These are phyloP conservation scores for Backusella macrospora DNA, from an alignment of 192 early-diverging fungal genomes.

Conservation along the genomic window DNA sequence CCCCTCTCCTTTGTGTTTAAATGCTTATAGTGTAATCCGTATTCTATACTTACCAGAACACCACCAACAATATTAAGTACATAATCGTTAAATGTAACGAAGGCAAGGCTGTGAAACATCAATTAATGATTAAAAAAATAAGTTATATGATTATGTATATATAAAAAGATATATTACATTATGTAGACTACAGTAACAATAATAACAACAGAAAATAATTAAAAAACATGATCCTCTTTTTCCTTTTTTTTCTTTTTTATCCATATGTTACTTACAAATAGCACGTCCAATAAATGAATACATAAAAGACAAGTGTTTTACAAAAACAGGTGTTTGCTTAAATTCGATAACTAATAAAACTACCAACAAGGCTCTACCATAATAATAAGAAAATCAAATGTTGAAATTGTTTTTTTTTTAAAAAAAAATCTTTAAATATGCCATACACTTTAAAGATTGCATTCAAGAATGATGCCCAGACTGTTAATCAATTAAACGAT, in stretches of 20 bases:
- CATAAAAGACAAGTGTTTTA: constrained; percentile 15
- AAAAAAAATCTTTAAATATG: not conserved
- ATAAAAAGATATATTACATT: constrained; percentile 5
- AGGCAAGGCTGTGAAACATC: constrained; percentile 9
- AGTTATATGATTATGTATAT: not conserved
- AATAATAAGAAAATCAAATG: not conserved
- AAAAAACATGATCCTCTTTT: not conserved
- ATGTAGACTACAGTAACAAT: not conserved
- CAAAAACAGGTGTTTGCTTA: not conserved
- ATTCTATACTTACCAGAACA: not conserved
- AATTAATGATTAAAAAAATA: constrained; percentile 3
- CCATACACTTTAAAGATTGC: constrained; percentile 14
- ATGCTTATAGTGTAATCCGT: not conserved
- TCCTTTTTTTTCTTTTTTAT: not conserved
- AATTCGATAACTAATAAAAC: not conserved
- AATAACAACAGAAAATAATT: not conserved
- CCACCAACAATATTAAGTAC: constrained; percentile 8
- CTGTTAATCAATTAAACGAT: not conserved
- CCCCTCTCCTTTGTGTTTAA: too few species aligned
- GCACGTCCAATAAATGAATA: constrained; percentile 15
- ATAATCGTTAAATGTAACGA: constrained; percentile 10
- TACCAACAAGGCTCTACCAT: not conserved
- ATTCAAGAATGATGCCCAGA: not conserved
- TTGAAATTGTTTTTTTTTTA: too few species aligned
- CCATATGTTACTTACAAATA: not conserved